Percentiles rank a stretch among this genome's conserved stretches.
Conservation (phyloP, 805 yeast species). For the Kregervanrija delftensis region DNA sequence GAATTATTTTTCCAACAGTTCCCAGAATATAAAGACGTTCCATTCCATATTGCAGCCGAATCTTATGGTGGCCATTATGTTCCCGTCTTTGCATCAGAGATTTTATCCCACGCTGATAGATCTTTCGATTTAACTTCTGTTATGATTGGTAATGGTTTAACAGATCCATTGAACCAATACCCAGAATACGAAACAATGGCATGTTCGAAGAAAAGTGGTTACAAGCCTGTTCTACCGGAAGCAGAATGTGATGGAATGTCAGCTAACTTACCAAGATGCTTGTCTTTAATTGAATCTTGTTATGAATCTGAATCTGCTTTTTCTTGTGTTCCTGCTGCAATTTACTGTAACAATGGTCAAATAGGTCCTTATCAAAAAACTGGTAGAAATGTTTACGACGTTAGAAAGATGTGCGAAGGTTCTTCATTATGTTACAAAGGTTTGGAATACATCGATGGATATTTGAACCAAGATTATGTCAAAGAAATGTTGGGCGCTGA, state of each 20-base stretch:
- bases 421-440: conserved; percentile 48
- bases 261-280: conserved; percentile 57
- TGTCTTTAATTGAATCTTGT: conserved; percentile 55
- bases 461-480: conserved; percentile 47
- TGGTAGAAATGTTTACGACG: conserved; percentile 59
- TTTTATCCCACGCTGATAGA: conserved; percentile 45
- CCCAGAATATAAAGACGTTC: conserved; percentile 55
- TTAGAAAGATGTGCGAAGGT: conserved; percentile 46
- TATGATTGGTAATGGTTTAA: conserved; percentile 88
- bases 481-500: conserved; percentile 52
- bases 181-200: conserved; percentile 88
- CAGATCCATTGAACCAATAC: conserved; percentile 77
- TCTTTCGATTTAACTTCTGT: conserved; percentile 68
- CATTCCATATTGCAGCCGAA: conserved; percentile 79
- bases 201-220: conserved; percentile 78
- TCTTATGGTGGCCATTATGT: conserved; percentile 82
- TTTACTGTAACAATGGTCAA: conserved; percentile 56
- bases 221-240: conserved; percentile 63
- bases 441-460: conserved; percentile 42
- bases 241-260: conserved; percentile 63
- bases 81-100: conserved; percentile 58
- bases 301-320: conserved; percentile 51
- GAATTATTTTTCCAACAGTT: conserved; percentile 77
- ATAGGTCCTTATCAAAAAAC: conserved; percentile 52
- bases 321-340: conserved; percentile 57